Evolutionary conservation across 1,284 basidiomycete genomes (phyloP).

Genomic region (Chalciporus sp.): DNA sequence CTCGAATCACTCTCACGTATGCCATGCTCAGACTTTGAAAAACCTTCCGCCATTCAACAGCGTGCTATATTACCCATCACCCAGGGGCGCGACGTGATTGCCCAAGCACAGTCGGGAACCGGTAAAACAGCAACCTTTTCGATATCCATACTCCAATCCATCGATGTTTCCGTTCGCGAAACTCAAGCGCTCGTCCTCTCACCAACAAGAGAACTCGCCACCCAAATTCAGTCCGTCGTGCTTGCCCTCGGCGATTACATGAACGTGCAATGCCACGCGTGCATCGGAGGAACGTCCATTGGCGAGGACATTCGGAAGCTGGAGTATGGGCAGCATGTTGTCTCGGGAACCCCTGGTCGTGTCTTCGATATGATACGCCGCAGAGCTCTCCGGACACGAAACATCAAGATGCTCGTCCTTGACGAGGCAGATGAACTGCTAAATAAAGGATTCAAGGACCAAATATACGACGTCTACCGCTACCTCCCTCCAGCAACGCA

Average conservation of each 20-base stretch:
- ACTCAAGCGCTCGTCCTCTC: slow-evolving; percentile 97
- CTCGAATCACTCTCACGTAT: slow-evolving; percentile 2
- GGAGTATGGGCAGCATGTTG: slow-evolving; percentile 97
- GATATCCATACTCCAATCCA: slow-evolving; percentile 92
- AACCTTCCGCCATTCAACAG: slow-evolving; percentile 98
- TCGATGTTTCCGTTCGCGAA: slow-evolving; percentile 94
- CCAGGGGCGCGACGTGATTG: slow-evolving; percentile 95
- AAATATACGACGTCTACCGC: slow-evolving; percentile 99
- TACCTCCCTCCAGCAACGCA: slow-evolving; percentile 98
- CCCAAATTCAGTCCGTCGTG: slow-evolving; percentile 98
- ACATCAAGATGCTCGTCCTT: slow-evolving; percentile 99
- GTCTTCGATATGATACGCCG: slow-evolving; percentile 99
- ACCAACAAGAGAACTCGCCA: slow-evolving; percentile 93
- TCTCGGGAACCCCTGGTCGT: slow-evolving; percentile 96
- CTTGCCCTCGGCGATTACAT: slow-evolving; percentile 98
- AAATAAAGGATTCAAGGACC: slow-evolving; percentile 99
- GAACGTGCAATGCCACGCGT: slow-evolving; percentile 99
- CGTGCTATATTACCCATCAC: slow-evolving; percentile 96
- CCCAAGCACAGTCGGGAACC: slow-evolving; percentile 98
- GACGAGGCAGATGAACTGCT: slow-evolving; percentile 98
- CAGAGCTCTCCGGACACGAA: slow-evolving; percentile 90
- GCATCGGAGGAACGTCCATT: slow-evolving; percentile 96
- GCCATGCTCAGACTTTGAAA: slow-evolving; percentile 86
- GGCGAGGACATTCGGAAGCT: slow-evolving; percentile 99
- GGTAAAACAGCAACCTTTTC: slow-evolving; percentile 99